Conservation (phyloP, 352 stramenopile species). For the Achlya hypogyna region DNA sequence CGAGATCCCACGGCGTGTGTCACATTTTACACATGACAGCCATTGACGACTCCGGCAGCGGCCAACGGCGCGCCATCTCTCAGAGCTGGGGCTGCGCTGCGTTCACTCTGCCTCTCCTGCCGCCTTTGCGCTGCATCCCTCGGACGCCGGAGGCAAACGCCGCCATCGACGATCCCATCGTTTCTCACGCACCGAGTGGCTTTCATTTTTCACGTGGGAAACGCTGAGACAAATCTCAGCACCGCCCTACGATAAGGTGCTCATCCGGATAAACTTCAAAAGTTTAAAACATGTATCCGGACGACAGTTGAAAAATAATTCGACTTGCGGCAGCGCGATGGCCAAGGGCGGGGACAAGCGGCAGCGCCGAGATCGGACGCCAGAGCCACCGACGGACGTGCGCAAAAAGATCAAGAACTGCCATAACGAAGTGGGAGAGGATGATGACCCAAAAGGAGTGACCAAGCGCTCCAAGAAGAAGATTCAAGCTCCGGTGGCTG, state of each 20-base stretch:
- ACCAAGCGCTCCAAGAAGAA: neutral
- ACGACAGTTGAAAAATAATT: neutral
- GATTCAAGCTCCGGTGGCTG: neutral
- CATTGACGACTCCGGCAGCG: too few relatives aligned
- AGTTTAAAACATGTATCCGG: neutral
- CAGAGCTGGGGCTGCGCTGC: too few relatives aligned
- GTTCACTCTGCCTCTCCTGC: too few relatives aligned
- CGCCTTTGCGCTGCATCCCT: too few relatives aligned
- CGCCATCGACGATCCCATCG: too few relatives aligned
- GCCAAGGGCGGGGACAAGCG: neutral
- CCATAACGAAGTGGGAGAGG: neutral
- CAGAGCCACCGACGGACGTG: neutral
- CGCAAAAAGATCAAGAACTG: conserved; percentile 11
- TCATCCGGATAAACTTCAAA: neutral
- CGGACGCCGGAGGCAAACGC: too few relatives aligned
- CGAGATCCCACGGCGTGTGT: too few relatives aligned
- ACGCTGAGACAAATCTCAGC: neutral
- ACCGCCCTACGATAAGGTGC: neutral
- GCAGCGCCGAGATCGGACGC: neutral
- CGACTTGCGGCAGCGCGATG: neutral
- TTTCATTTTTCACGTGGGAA: neutral
- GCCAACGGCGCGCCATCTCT: too few relatives aligned
- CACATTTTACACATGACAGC: neutral
- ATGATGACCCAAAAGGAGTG: neutral
- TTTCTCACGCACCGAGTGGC: too few relatives aligned